These are phyloP conservation scores for Backusella morwellensis DNA, from an alignment of 192 early-diverging fungal species.

Conservation along the genomic window DNA sequence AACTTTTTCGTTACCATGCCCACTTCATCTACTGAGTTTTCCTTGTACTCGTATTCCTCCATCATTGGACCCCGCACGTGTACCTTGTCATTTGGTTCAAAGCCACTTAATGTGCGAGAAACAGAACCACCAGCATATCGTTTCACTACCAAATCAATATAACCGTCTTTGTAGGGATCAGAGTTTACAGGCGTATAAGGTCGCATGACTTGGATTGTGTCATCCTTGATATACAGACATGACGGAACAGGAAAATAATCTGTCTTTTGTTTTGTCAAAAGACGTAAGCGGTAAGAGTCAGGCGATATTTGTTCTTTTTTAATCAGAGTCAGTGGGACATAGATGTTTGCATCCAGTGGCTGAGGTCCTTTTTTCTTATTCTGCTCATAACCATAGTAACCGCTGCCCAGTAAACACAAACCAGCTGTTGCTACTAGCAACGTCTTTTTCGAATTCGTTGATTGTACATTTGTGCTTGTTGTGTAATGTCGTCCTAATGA, in stretches of 20 bases:
- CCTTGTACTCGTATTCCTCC: constrained; percentile 46
- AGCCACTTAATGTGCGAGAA: constrained; percentile 58
- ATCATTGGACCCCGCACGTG: constrained; percentile 65
- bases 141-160: constrained; percentile 66
- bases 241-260: constrained; percentile 48
- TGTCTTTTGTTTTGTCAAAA: constrained; percentile 32
- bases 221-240: constrained; percentile 67
- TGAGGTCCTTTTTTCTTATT: neutral
- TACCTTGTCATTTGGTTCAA: constrained; percentile 51
- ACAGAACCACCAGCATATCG: constrained; percentile 63
- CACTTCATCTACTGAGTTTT: constrained; percentile 44
- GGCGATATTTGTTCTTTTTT: constrained; percentile 44
- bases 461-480: neutral
- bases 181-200: constrained; percentile 68
- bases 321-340: constrained; percentile 49
- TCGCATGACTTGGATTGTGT: constrained; percentile 64
- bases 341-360: constrained; percentile 41
- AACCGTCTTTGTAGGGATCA: constrained; percentile 39
- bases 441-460: neutral
- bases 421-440: neutral
- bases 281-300: constrained; percentile 58
- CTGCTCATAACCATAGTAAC: constrained; percentile 5
- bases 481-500: neutral
- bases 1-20: constrained; percentile 45
- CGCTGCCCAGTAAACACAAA: neutral